Evolutionary conservation across 2,329 filamentous ascomycete genomes (phyloP), one percentile per base, ranked within the genome.

Genomic region (Pyrenochaeta sp.): DNA sequence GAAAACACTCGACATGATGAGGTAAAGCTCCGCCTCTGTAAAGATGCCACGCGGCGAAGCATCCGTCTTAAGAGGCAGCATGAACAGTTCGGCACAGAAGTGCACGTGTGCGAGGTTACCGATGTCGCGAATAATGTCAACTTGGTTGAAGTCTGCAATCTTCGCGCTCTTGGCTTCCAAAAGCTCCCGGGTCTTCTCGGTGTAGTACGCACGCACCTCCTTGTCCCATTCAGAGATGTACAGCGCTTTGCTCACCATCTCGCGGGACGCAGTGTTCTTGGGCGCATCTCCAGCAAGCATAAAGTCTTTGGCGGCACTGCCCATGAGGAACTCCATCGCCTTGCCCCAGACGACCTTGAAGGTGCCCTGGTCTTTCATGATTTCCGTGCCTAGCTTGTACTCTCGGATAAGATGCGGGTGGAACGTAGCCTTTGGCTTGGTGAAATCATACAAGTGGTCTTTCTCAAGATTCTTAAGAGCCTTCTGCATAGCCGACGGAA

Each of bases 401-500:
- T 79, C 79, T 55, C 91, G 77, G 54, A 85, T 80, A 20, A 88
- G 77, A 1, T 80, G 78, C 1, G 81, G 78, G 0, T 82, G 77
- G 62, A 54, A 50, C 15, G 41, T 57, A 2, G 79, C 80, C 54
- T 75, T 80, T 0, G 91, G 90, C 1, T 83, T 82, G 4, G 86
- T 83, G 66, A 87, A 95, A 71, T 84, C 86, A 76, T 93, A 96
- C 23, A 87, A 79, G 27, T 89, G 78, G 39, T 82, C 88, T 39
- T 89, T 85, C 49, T 85, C 84, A 4, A 95, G 80, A 41, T 86
- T 81, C 37, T 83, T 86, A 60, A 92, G 81, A 58, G 93, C 92
- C 58, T 83, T 85, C 51, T 82, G 77, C 73, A 91, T 95, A 69
- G 93, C 90, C 0, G 80, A 78, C 0, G 91, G 91, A 1, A 89